Evolutionary conservation across 768 basidiomycete genomes (phyloP), one percentile per base, ranked within the genome.

Genomic region (Udeniomyces megalosporus): DNA sequence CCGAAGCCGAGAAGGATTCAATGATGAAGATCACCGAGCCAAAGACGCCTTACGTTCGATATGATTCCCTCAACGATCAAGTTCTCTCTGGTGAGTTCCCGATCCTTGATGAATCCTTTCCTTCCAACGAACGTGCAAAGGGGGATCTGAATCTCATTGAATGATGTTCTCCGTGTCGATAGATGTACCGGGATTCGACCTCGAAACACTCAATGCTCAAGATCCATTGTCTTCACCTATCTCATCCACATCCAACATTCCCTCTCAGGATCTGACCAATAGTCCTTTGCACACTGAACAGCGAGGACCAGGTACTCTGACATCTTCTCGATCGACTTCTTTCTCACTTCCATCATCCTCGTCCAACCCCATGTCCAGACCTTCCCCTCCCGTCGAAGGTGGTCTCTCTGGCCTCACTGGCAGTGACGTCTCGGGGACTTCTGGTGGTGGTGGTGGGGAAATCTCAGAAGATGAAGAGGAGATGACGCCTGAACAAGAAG

Each of bases 1-100:
- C 91, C 0, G 91, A 96, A 74, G 83, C 89, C 67, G 82, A 86
- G 78, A 93, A 93, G 74, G 90, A 93, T 70, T 91, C 88, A 66
- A 77, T 90, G 71, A 96, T 95, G 73, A 96, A 95, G 81, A 96
- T 96, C 70, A 90, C 88, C 2, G 91, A 96, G 70, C 91, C 91
- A 58, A 96, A 96, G 80, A 96, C 91, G 11, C 91, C 91, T 1
- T 96, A 86, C 74, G 91, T 96, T 58, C 79, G 88, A 44, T 73
- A 71, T 58, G 71, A 72, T 29, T 68, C 69, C 0, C 65, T 66
- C 55, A 71, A 69, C 54, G 72, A 72, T 58, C 52, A 70, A 22
- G 67, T 92, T 5, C 68, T 76, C 60, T 64, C 66, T 66, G 88
- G 91, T 89, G 64, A 61, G 72, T 70, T 77, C 11, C 14, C 17